phyloP scores from a whole-genome alignment of 768 basidiomycete species.

The Kwoniella bestiolae region DNA sequence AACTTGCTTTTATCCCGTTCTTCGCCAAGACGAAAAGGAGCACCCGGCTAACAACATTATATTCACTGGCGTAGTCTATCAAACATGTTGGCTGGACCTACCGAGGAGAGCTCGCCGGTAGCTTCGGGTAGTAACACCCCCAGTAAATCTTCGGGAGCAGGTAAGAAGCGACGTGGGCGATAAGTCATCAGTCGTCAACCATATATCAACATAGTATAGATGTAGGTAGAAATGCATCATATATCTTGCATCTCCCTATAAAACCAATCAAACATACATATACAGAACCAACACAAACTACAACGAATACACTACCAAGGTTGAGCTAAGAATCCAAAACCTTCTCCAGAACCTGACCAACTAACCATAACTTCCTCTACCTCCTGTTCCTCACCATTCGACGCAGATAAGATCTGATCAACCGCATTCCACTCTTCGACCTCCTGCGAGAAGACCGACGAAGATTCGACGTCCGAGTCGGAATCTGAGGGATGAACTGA shows the following conservation, averaged over 20 bases:
- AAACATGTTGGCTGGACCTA: conserved; percentile 33
- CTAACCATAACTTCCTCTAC: conserved; percentile 16
- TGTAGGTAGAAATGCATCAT: neutral
- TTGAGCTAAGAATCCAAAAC: conserved; percentile 42
- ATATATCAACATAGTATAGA: neutral
- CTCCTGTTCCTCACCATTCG: conserved; percentile 9
- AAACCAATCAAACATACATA: neutral
- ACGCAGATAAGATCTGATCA: neutral
- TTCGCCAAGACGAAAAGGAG: no score
- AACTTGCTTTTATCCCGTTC: no score
- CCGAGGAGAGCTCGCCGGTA: conserved; percentile 18
- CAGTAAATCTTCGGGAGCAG: neutral
- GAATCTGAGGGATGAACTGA: conserved; percentile 31
- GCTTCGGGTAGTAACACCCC: neutral
- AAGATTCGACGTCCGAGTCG: conserved; percentile 43
- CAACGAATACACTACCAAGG: conserved; percentile 30
- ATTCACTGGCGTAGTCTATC: conserved; percentile 21
- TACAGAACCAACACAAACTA: conserved; percentile 5
- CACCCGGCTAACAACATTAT: no score
- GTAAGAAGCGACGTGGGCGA: conserved; percentile 21
- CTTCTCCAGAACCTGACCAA: conserved; percentile 40
- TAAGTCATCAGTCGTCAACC: neutral
- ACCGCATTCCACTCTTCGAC: conserved; percentile 25
- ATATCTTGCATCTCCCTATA: neutral
- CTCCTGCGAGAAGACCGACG: conserved; percentile 11